phyloP scores from a whole-genome alignment of 306 rosid species.

The Morella rubra region DNA sequence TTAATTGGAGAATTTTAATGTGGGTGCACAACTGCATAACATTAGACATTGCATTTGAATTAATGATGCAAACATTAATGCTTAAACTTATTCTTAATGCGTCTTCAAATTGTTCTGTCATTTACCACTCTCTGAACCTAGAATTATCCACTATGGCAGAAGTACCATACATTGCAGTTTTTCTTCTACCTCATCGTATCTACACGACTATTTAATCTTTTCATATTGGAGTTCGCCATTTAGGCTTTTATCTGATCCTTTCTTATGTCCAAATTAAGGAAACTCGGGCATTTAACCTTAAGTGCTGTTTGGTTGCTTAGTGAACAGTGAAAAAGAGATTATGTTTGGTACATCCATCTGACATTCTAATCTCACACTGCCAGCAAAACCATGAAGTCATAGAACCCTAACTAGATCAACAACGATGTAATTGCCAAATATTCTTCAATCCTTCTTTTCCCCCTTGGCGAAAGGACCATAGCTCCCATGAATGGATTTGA shows the following conservation, averaged over 20 bases:
- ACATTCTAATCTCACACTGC: neutral
- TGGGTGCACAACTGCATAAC: neutral
- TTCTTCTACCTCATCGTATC: neutral
- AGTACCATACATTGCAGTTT: neutral
- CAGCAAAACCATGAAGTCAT: neutral
- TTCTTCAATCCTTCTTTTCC: too few relatives aligned
- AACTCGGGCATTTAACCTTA: neutral
- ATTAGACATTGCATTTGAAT: neutral
- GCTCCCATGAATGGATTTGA: neutral
- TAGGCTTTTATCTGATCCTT: neutral
- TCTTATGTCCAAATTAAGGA: neutral
- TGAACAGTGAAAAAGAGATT: too few relatives aligned
- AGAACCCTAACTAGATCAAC: too few relatives aligned
- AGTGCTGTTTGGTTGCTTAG: neutral
- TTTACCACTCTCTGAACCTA: neutral
- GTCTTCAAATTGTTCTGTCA: neutral
- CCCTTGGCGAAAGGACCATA: neutral
- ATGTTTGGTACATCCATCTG: neutral
- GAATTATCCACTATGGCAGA: neutral
- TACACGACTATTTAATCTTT: neutral
- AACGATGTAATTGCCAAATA: neutral
- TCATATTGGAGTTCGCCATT: neutral
- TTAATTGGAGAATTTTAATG: neutral
- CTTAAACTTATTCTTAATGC: neutral
- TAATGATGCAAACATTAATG: too few relatives aligned